A percentile compares a stretch with the other conserved stretches of the same genome.
Conservation (phyloP, 2,329 filamentous ascomycete species). For the Phaeosphaeriaceae sp. region DNA sequence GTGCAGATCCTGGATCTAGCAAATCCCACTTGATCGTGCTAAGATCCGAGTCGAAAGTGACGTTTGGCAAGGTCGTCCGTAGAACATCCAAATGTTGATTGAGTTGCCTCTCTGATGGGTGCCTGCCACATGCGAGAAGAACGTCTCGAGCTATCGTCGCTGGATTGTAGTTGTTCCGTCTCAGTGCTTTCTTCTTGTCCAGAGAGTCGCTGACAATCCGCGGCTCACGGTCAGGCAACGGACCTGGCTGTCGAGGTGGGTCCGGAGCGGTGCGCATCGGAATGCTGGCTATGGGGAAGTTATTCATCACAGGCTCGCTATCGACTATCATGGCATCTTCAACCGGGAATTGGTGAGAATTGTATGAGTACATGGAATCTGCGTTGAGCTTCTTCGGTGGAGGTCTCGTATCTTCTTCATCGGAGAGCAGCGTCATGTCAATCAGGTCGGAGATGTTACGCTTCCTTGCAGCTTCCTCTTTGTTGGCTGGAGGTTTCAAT, state of each 20-base stretch:
- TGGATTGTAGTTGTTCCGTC: constrained; percentile 63
- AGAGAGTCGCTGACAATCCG: constrained; percentile 54
- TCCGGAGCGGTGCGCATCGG: constrained; percentile 17
- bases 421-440: constrained; percentile 58
- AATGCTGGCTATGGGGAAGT: constrained; percentile 29
- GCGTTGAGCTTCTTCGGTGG: constrained; percentile 41
- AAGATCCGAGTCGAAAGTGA: constrained; percentile 59
- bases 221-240: constrained; percentile 19
- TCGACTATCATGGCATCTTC: constrained; percentile 21
- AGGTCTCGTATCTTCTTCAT: constrained; percentile 51
- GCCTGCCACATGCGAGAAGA: constrained; percentile 66
- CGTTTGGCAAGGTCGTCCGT: constrained; percentile 48
- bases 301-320: constrained; percentile 19
- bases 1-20: constrained; percentile 63
- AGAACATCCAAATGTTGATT: constrained; percentile 66
- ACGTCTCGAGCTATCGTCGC: constrained; percentile 70
- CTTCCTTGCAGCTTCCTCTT: constrained; percentile 64
- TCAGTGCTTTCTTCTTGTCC: constrained; percentile 54
- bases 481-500: constrained; percentile 51
- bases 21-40: constrained; percentile 68
- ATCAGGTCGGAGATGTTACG: constrained; percentile 62
- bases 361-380: constrained; percentile 17
- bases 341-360: constrained; percentile 12
- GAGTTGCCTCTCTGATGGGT: constrained; percentile 64
- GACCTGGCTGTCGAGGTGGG: constrained; percentile 6